A percentile compares a stretch with the other conserved stretches of the same genome.
These are phyloP conservation scores for Plasmodium gallinaceum DNA, from an alignment of 169 alveolate genomes.

Conservation along the genomic window DNA sequence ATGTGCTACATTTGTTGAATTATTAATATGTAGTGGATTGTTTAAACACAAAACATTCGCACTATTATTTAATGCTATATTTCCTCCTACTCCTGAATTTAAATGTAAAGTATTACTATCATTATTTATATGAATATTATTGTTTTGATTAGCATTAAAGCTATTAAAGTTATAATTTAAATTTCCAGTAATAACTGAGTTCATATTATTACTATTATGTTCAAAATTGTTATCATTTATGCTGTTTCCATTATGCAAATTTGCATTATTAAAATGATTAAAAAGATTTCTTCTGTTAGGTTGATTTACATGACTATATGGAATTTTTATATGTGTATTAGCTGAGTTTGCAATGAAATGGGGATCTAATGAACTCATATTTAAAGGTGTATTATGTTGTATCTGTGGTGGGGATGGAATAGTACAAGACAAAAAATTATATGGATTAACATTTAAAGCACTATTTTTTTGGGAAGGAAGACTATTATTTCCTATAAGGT, in stretches of 20 bases:
- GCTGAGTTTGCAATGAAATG: constrained; percentile 33
- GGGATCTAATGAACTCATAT: constrained; percentile 23
- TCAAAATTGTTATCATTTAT: constrained; percentile 21
- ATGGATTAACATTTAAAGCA: constrained; percentile 35
- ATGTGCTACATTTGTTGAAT: constrained; percentile 8
- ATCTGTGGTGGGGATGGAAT: constrained; percentile 45
- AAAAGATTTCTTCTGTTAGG: constrained; percentile 46
- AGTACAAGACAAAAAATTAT: constrained; percentile 54
- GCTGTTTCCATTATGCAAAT: constrained; percentile 2
- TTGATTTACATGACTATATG: constrained; percentile 45
- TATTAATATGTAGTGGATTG: constrained; percentile 16
- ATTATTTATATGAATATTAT: background rate
- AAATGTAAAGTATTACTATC: constrained; percentile 33
- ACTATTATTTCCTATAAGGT: constrained; percentile 14
- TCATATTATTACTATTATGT: constrained; percentile 30
- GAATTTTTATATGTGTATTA: constrained; percentile 41
- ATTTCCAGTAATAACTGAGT: constrained; percentile 7
- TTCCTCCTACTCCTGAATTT: constrained; percentile 18
- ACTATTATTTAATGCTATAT: constrained; percentile 11
- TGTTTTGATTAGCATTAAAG: constrained; percentile 13
- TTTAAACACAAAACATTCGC: constrained; percentile 38
- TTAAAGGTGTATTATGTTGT: constrained; percentile 22
- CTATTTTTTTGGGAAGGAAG: constrained; percentile 24
- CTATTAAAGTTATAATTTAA: constrained; percentile 24
- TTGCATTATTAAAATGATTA: constrained; percentile 24